phyloP scores from a whole-genome alignment of 202 grass and related monocot genomes.

The Zizania palustris region DNA sequence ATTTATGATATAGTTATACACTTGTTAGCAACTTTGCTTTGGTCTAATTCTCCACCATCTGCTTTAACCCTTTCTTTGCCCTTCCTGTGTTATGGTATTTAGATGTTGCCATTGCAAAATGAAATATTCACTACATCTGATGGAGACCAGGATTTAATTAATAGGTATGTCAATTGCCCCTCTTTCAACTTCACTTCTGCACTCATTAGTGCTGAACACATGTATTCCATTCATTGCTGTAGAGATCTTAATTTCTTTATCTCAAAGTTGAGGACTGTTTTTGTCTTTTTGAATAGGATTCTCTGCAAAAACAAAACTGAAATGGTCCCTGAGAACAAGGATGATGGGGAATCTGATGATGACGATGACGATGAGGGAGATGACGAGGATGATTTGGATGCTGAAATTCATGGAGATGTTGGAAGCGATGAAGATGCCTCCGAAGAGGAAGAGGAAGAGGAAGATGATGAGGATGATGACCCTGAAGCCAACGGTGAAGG shows the following conservation, averaged over 20 bases:
- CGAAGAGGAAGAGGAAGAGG: slow-evolving; percentile 42
- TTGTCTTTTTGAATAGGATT: slow-evolving; percentile 34
- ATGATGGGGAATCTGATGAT: slow-evolving; percentile 55
- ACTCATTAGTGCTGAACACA: not conserved
- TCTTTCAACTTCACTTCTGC: not conserved
- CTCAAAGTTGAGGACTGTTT: slow-evolving; percentile 12
- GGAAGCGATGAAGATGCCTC: slow-evolving; percentile 38
- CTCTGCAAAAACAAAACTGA: slow-evolving; percentile 33
- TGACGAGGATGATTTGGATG: slow-evolving; percentile 37
- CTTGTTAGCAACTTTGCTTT: not conserved
- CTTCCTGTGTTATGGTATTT: slow-evolving; percentile 16
- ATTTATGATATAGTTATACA: not conserved
- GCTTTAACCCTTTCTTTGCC: not conserved
- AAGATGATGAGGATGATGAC: slow-evolving; percentile 23
- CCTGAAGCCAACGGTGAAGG: slow-evolving; percentile 39
- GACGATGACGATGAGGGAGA: slow-evolving; percentile 48
- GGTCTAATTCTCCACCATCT: not conserved
- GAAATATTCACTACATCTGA: slow-evolving; percentile 27
- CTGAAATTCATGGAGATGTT: slow-evolving; percentile 42
- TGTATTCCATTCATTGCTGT: not conserved
- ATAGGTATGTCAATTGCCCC: slow-evolving; percentile 30
- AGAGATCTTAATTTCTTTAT: slow-evolving; percentile 1
- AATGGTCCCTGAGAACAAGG: slow-evolving; percentile 32
- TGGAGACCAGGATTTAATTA: slow-evolving; percentile 47
- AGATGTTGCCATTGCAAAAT: slow-evolving; percentile 35